Evolutionary conservation across 495 filamentous ascomycete species (phyloP), one percentile per base, ranked within the genome.

Genomic region (Letharia columbiana): DNA sequence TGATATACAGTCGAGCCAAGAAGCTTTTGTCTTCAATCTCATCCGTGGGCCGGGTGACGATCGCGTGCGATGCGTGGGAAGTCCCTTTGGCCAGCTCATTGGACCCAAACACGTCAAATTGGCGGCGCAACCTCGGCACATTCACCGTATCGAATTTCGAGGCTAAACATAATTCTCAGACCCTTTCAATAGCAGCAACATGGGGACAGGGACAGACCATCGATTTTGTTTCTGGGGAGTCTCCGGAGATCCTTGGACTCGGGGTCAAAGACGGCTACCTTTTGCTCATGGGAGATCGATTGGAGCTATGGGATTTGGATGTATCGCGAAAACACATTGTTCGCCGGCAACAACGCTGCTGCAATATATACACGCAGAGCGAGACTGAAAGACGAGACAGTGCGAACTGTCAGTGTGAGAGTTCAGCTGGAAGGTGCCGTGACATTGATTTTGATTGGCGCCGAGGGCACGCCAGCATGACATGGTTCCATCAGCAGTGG

Each of bases 11-110:
- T 59, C 63, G 20, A 2, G 63, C 63, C 33, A 65, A 42, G 33
- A 54, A 54, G 39, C 63, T 65, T 23, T 58, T 65, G 63, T 42
- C 63, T 9, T 65, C 44, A 11, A 41, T 17, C 20, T 65, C 63
- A 37, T 65, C 63, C 0, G 63, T 60, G 33, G 13, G 31, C 20
- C 63, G 52, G 13, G 63, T 42, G 17, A 65, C 50, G 31, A 65
- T 41, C n/a, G 63, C 49, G 28, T 65, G 52, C 4, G 52, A 33
- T 10, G 44, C 23, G 23, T 28, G 23, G 23, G 23, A 28, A 18
- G 52, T 35, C 28, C 31, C 52, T 8, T 56, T 56, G 28, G 28
- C 23, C 23, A 35, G 13, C 3, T 35, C 15, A 9, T 35, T 56
- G 31, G 52, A 56, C 15, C 9, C 52, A 35, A 35, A 56, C 4